Conservation (phyloP, 2,329 filamentous ascomycete species). For the Aspergillus sp. region DNA sequence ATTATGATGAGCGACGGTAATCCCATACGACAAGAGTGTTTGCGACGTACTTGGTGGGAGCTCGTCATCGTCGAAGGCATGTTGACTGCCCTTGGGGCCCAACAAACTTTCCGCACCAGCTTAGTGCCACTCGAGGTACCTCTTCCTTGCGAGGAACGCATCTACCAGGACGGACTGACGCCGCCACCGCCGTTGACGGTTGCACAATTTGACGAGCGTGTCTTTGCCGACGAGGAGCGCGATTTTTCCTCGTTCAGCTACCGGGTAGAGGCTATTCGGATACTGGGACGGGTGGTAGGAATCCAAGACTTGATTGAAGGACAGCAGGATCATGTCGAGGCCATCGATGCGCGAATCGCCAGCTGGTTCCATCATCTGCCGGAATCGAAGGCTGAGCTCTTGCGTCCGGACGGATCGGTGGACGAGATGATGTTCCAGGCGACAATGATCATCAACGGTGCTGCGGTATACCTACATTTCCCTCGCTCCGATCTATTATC, state of each 20-base stretch:
- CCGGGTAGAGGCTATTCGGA: conserved; percentile 73
- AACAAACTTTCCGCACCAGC: conserved; percentile 56
- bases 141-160: conserved; percentile 77
- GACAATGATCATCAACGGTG: conserved; percentile 66
- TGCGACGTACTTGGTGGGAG: conserved; percentile 89
- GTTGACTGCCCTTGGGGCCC: conserved; percentile 64
- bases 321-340: conserved; percentile 54
- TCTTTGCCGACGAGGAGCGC: conserved; percentile 65
- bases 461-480: conserved; percentile 71
- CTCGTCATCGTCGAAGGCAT: conserved; percentile 77
- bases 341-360: conserved; percentile 53
- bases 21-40: conserved; percentile 71
- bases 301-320: conserved; percentile 33
- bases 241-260: conserved; percentile 81
- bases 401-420: conserved; percentile 65
- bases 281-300: conserved; percentile 68
- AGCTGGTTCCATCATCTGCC: conserved; percentile 82
- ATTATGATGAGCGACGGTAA: conserved; percentile 59
- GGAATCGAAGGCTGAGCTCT: conserved; percentile 62
- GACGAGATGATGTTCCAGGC: conserved; percentile 93
- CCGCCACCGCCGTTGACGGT: conserved; percentile 59
- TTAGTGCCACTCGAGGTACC: conserved; percentile 65
- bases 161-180: conserved; percentile 50
- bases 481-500: conserved; percentile 68
- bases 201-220: conserved; percentile 69